Evolutionary conservation across 1,139 yeast genomes (phyloP), one percentile per base, ranked within the genome.

Genomic region (Wickerhamiella infanticola): DNA sequence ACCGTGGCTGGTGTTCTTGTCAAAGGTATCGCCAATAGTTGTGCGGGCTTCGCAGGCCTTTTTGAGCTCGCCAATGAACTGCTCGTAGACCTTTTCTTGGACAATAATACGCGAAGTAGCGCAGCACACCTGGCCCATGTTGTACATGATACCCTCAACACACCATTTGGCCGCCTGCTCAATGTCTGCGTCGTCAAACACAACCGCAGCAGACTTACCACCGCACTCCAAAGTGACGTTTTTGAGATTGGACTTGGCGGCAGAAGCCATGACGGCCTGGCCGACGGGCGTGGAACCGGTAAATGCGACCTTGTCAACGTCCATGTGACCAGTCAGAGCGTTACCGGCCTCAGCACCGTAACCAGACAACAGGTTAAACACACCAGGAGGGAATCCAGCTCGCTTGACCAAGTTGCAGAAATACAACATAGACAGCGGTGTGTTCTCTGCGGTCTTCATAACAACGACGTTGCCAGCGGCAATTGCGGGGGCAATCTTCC

Each of bases 51-150:
- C 54, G 54, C 73, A 75, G 49, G 76, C 76, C 45, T 68, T 69
- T 53, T 66, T 66, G 63, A 77, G 73, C 50, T 69, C 73, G 47
- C 64, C 69, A 42, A 81, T 63, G 53, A 82, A 71, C 58, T 74
- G 69, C 57, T 82, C 90, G 65, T 83, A 81, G 58, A 81, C 66
- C 45, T 73, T 77, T 56, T 80, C 86, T 66, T 83, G 94, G 51
- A 82, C 75, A 62, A 77, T 79, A 47, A 82, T 67, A 64, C 94
- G 78, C 43, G 94, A 81, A 54, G 93, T 90, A 39, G 94, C 94
- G 62, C 83, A 79, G 68, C 94, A 83, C 48, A 81, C 88, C 67
- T 83, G 94, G 64, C 94, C 94, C 55, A 83, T 76, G 70, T 83
- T 83, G 73, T 73, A 81, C 75, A 74, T 77, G 58, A 79, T 78